Evolutionary conservation across 805 yeast species (phyloP).

Genomic region (Metschnikowia drakensbergensis): DNA sequence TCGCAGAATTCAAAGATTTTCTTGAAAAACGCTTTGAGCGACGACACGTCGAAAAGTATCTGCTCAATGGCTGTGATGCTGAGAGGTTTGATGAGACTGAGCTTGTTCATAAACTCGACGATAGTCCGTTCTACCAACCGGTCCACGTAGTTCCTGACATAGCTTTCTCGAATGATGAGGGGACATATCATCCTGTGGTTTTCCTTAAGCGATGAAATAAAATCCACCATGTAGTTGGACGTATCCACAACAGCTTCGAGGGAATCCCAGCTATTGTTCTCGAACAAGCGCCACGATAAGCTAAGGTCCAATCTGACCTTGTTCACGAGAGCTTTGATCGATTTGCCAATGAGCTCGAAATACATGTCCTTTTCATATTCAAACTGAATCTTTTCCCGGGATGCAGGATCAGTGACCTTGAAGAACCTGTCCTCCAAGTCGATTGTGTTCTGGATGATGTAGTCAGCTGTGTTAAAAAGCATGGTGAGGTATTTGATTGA

Average conservation of each 20-base stretch:
- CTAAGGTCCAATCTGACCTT: conserved; percentile 60
- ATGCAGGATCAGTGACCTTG: conserved; percentile 35
- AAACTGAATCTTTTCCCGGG: conserved; percentile 45
- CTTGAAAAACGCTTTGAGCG: conserved; percentile 53
- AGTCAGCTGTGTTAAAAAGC: conserved; percentile 84
- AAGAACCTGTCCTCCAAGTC: conserved; percentile 66
- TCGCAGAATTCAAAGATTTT: conserved; percentile 41
- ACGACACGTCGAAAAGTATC: conserved; percentile 65
- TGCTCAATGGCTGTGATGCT: conserved; percentile 64
- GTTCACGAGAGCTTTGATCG: conserved; percentile 51
- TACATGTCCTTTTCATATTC: conserved; percentile 55
- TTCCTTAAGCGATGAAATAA: conserved; percentile 45
- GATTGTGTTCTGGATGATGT: conserved; percentile 69
- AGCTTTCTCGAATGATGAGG: conserved; percentile 63
- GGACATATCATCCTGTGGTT: conserved; percentile 49
- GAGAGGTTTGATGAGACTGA: conserved; percentile 62
- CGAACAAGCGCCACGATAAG: conserved; percentile 82
- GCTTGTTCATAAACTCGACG: conserved; percentile 51
- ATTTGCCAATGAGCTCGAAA: conserved; percentile 52
- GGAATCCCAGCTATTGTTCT: conserved; percentile 64
- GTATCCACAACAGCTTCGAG: conserved; percentile 64
- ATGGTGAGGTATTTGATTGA: conserved; percentile 65
- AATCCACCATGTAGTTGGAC: conserved; percentile 63
- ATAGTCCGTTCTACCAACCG: conserved; percentile 65
- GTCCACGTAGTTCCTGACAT: conserved; percentile 70